Evolutionary conservation across 352 stramenopile species (phyloP).

Genomic region (Peronosclerospora sorghi): DNA sequence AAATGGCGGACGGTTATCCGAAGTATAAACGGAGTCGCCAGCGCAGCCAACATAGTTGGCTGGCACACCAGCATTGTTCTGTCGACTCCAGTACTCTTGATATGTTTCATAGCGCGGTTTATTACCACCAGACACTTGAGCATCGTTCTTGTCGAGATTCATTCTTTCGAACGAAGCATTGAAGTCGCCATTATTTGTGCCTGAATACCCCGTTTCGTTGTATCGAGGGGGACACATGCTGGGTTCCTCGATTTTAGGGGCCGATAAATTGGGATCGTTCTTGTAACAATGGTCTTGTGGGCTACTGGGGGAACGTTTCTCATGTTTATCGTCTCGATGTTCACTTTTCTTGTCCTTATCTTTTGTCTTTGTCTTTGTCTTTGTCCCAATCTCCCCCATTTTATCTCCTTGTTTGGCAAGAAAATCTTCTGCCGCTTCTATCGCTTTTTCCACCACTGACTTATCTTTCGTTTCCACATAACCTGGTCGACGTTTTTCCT

Average conservation of each 20-base stretch:
- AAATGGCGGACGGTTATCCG: too few species aligned
- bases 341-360: neutral
- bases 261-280: neutral
- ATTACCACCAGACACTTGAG: neutral
- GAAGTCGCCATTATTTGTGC: neutral
- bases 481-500: constrained; percentile 10
- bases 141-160: constrained; percentile 1
- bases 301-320: neutral
- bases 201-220: constrained; percentile 1
- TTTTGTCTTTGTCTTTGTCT: neutral
- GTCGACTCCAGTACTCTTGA: constrained; percentile 13
- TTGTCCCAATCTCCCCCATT: neutral
- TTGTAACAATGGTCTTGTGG: neutral
- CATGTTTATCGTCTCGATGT: neutral
- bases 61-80: neutral
- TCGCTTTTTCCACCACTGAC: constrained; percentile 13
- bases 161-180: constrained; percentile 6
- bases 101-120: constrained; percentile 10
- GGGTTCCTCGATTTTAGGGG: too few species aligned
- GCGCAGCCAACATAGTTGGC: neutral
- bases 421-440: constrained; percentile 15
- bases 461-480: constrained; percentile 16
- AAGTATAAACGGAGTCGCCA: neutral
- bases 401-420: constrained; percentile 14
- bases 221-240: neutral